These are phyloP conservation scores for Nannochloris sp. DNA, from an alignment of 139 green algal species.

Conservation along the genomic window DNA sequence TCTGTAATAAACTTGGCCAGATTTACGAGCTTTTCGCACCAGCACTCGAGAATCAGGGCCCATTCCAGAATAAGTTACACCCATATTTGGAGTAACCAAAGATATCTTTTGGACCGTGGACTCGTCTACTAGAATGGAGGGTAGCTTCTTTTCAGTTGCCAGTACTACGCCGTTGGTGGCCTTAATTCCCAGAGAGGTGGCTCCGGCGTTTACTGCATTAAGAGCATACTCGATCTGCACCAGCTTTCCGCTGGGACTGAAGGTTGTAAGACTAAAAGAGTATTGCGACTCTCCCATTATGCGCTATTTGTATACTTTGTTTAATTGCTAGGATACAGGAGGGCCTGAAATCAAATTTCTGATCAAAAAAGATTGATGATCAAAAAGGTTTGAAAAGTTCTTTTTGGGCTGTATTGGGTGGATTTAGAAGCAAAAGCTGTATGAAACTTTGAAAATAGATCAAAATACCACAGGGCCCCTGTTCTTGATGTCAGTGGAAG, in stretches of 20 bases:
- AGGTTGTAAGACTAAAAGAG: conserved; percentile 97
- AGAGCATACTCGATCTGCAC: conserved; percentile 98
- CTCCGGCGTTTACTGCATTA: conserved; percentile 83
- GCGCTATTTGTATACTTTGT: too few relatives aligned
- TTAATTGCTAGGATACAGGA: too few relatives aligned
- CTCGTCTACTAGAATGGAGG: conserved; percentile 80
- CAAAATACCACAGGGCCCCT: too few relatives aligned
- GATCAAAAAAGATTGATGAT: too few relatives aligned
- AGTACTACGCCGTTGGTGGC: conserved; percentile 96
- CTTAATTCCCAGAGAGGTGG: conserved; percentile 94
- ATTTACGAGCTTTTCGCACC: conserved; percentile 85
- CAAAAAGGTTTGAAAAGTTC: too few relatives aligned
- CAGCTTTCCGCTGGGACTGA: conserved; percentile 96
- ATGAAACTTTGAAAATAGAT: too few relatives aligned
- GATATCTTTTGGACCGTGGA: conserved; percentile 88
- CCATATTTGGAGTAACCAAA: conserved; percentile 85
- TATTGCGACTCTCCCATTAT: conserved; percentile 46
- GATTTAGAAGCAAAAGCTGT: too few relatives aligned
- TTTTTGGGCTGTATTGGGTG: too few relatives aligned
- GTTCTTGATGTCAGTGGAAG: too few relatives aligned
- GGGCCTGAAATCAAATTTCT: too few relatives aligned
- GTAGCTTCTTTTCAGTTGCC: conserved; percentile 98
- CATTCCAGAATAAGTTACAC: conserved; percentile 97
- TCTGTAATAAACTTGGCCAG: conserved; percentile 76
- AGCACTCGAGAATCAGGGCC: conserved; percentile 95